Conservation (phyloP, 768 basidiomycete genomes). For the Tulasnella sp. region DNA sequence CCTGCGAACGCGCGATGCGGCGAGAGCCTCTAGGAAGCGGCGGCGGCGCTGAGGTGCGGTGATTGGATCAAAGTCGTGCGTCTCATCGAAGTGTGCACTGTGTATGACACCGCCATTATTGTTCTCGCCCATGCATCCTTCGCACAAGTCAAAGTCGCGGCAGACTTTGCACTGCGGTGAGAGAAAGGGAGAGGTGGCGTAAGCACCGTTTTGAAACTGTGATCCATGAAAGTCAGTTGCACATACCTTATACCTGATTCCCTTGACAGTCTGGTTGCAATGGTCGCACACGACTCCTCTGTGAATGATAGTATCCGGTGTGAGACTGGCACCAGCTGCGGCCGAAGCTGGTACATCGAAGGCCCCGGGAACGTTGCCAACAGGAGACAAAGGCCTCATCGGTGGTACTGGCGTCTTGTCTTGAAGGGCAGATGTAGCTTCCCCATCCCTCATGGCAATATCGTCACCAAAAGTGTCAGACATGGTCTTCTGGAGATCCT, state of each 20-base stretch:
- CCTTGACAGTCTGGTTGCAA: conserved; percentile 23
- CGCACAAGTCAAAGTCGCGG: conserved; percentile 17
- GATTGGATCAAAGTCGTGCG: conserved; percentile 12
- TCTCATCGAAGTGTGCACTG: neutral
- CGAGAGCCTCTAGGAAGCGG: neutral
- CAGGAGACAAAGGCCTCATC: neutral
- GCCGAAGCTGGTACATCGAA: neutral
- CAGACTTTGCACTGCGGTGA: conserved; percentile 13
- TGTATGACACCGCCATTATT: conserved; percentile 10
- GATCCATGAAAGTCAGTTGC: neutral
- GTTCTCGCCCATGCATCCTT: conserved; percentile 17
- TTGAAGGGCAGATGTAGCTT: neutral
- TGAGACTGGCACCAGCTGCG: neutral
- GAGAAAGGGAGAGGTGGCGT: neutral
- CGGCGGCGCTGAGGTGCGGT: neutral
- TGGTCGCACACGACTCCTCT: conserved; percentile 24
- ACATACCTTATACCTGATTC: conserved; percentile 25
- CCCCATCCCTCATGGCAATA: conserved; percentile 1
- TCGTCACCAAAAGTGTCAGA: conserved; percentile 30
- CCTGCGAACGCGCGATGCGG: neutral
- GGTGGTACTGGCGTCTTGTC: neutral
- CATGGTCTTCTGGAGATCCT: conserved; percentile 41
- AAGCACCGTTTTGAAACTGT: neutral
- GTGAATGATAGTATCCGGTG: conserved; percentile 10
- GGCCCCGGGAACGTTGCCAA: neutral